phyloP scores from a whole-genome alignment of 805 yeast species.

The Sugiyamaella americana region DNA sequence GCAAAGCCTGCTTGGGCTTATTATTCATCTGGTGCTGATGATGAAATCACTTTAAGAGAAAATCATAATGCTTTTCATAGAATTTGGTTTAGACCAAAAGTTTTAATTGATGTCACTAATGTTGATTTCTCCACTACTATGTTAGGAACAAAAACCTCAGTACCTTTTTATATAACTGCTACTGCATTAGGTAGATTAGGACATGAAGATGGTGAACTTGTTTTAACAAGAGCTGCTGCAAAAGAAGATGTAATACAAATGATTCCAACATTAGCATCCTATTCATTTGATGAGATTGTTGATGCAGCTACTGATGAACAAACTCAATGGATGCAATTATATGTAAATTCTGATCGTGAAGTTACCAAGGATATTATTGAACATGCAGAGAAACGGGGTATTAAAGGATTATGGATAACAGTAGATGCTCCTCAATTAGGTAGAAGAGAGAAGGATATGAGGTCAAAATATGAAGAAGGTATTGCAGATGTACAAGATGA shows the following conservation, averaged over 20 bases:
- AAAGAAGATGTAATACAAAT: slow-evolving; percentile 69
- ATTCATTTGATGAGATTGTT: slow-evolving; percentile 79
- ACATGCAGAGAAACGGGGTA: slow-evolving; percentile 67
- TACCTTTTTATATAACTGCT: slow-evolving; percentile 86
- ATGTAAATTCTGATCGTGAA: slow-evolving; percentile 72
- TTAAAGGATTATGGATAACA: slow-evolving; percentile 79
- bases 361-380: slow-evolving; percentile 55
- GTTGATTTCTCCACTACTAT: slow-evolving; percentile 67
- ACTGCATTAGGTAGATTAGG: slow-evolving; percentile 91
- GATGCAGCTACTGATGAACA: slow-evolving; percentile 62
- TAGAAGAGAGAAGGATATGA: slow-evolving; percentile 82
- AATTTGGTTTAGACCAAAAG: slow-evolving; percentile 77
- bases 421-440: slow-evolving; percentile 93
- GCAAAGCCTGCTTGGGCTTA: slow-evolving; percentile 86
- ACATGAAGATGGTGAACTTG: slow-evolving; percentile 87
- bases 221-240: slow-evolving; percentile 77
- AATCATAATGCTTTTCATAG: slow-evolving; percentile 87
- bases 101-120: slow-evolving; percentile 72
- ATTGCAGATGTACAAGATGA: slow-evolving; percentile 41
- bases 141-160: slow-evolving; percentile 62
- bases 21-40: slow-evolving; percentile 88
- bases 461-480: slow-evolving; percentile 53
- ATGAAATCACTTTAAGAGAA: slow-evolving; percentile 83
- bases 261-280: slow-evolving; percentile 89
- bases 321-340: slow-evolving; percentile 83